Evolutionary conservation across 257 asterid genomes (phyloP).

Genomic region (Nicotiana attenuata): DNA sequence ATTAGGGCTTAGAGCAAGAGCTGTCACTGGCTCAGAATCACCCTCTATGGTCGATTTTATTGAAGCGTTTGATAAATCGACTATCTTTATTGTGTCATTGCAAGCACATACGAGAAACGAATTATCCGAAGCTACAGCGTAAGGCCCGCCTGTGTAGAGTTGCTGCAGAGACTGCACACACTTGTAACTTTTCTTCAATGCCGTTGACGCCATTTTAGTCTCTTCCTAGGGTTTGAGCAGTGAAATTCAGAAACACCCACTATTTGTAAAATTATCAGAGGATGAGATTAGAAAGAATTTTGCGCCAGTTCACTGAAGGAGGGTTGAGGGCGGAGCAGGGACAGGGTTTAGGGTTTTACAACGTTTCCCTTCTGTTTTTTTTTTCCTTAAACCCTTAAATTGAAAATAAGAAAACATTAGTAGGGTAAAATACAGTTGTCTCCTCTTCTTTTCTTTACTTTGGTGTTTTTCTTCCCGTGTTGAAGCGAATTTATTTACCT

Average conservation of each 20-base stretch:
- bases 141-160: slow-evolving; percentile 90
- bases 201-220: slow-evolving; percentile 20
- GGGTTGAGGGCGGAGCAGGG: not conserved
- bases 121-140: slow-evolving; percentile 71
- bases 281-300: not conserved
- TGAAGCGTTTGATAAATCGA: slow-evolving; percentile 64
- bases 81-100: slow-evolving; percentile 60
- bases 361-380: not conserved
- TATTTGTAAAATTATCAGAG: slow-evolving; percentile 13
- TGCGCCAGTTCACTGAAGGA: not conserved
- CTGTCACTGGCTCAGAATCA: slow-evolving; percentile 77
- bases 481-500: not conserved
- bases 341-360: slow-evolving; percentile 37
- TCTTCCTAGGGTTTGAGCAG: not conserved
- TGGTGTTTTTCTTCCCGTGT: not conserved
- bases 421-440: not conserved
- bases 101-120: slow-evolving; percentile 84
- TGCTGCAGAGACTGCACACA: slow-evolving; percentile 67
- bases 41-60: slow-evolving; percentile 81
- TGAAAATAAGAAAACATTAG: too few relatives aligned
- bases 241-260: slow-evolving; percentile 25
- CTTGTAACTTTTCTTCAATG: slow-evolving; percentile 68
- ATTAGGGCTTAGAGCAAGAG: slow-evolving; percentile 67
- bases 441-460: not conserved
- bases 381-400: not conserved